Evolutionary conservation across 202 grass and related monocot genomes (phyloP).

Genomic region (Carex sylvatica): DNA sequence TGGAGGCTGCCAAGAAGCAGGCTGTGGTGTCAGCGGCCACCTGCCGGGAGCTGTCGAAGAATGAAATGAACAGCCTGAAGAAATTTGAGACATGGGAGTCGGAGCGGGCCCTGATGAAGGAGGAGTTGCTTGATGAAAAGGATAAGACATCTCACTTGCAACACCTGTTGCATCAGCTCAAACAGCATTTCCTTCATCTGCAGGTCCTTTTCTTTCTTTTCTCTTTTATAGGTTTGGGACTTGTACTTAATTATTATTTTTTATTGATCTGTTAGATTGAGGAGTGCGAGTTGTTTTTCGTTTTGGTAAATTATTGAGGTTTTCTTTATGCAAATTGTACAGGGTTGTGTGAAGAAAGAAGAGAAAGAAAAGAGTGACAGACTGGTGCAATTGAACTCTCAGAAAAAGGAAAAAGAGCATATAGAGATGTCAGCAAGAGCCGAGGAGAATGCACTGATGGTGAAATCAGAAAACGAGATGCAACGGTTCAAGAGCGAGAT

Average conservation of each 20-base stretch:
- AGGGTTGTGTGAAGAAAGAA: slow-evolving; percentile 66
- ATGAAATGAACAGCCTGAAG: slow-evolving; percentile 67
- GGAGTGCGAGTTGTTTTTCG: neutral
- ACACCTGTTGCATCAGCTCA: slow-evolving; percentile 50
- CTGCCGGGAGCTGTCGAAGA: slow-evolving; percentile 65
- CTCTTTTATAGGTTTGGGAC: slow-evolving; percentile 11
- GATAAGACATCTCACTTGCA: slow-evolving; percentile 47
- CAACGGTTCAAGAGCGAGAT: slow-evolving; percentile 72
- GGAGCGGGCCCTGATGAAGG: slow-evolving; percentile 62
- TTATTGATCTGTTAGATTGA: neutral
- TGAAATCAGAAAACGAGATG: slow-evolving; percentile 75
- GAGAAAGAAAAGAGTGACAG: slow-evolving; percentile 57
- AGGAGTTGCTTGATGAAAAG: slow-evolving; percentile 63
- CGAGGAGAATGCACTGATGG: slow-evolving; percentile 64
- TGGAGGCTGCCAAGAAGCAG: slow-evolving; percentile 81
- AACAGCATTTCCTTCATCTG: slow-evolving; percentile 54
- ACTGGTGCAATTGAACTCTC: slow-evolving; percentile 40
- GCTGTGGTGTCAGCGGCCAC: slow-evolving; percentile 50
- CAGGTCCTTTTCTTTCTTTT: slow-evolving; percentile 53
- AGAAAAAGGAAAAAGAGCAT: slow-evolving; percentile 65
- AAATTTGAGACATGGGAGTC: slow-evolving; percentile 81
- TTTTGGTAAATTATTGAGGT: slow-evolving; percentile 15
- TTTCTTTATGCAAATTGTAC: slow-evolving; percentile 31
- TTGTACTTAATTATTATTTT: neutral
- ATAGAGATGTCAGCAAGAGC: slow-evolving; percentile 73